Evolutionary conservation across 768 basidiomycete species (phyloP).

Genomic region (Asterophora parasitica): DNA sequence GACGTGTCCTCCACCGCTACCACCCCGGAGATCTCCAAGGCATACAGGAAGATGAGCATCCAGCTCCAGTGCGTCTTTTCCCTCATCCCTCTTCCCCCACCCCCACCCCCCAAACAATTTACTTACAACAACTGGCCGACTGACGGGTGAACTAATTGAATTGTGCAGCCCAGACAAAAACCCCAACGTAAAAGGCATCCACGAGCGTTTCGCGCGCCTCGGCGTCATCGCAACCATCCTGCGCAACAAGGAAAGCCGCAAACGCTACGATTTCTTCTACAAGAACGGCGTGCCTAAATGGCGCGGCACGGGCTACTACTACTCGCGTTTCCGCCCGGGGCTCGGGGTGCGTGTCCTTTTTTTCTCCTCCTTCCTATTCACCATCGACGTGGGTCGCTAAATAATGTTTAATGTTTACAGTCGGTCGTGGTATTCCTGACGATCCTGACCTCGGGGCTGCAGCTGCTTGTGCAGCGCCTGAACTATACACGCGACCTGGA

Average conservation of each 20-base stretch:
- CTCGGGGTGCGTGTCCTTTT: constrained; percentile 50
- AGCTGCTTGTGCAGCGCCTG: constrained; percentile 74
- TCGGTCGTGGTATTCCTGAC: constrained; percentile 74
- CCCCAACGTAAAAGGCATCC: constrained; percentile 71
- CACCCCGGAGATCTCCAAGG: constrained; percentile 75
- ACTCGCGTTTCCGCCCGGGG: constrained; percentile 93
- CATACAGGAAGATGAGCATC: constrained; percentile 90
- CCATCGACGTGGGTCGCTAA: too few species aligned
- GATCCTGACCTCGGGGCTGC: constrained; percentile 72
- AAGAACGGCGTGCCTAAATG: constrained; percentile 97
- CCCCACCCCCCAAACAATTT: too few species aligned
- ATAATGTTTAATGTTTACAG: constrained; percentile 38
- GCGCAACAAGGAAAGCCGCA: constrained; percentile 66
- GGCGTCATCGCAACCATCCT: constrained; percentile 84
- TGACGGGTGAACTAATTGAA: not conserved
- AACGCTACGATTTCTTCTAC: constrained; percentile 92
- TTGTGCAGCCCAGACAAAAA: constrained; percentile 90
- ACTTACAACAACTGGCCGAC: not conserved
- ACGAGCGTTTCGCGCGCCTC: constrained; percentile 89
- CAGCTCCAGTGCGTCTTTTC: constrained; percentile 69
- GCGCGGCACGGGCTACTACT: constrained; percentile 96
- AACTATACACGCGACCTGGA: constrained; percentile 71
- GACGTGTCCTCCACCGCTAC: constrained; percentile 73
- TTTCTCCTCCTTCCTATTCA: not conserved
- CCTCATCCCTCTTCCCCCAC: not conserved